Evolutionary conservation across 495 filamentous ascomycete species (phyloP).

Genomic region (Podospora didyma): DNA sequence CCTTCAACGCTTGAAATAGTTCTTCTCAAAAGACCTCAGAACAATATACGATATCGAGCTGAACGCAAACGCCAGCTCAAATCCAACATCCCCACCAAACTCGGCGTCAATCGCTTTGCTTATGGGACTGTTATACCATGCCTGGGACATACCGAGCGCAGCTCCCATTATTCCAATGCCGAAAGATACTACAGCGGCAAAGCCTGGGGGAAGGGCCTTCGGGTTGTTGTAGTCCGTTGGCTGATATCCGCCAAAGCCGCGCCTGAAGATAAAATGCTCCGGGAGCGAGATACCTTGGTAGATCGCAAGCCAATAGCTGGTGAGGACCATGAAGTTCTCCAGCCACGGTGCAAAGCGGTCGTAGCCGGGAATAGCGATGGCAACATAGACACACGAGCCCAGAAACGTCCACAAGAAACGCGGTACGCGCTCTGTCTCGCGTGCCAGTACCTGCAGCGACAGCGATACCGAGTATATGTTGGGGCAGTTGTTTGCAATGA

Average conservation of each 20-base stretch:
- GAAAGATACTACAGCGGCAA: conserved; percentile 66
- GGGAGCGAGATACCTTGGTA: conserved; percentile 68
- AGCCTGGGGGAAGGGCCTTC: conserved; percentile 61
- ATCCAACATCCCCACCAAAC: conserved; percentile 70
- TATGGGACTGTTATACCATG: conserved; percentile 72
- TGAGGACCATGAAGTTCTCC: conserved; percentile 75
- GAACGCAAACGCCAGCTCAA: conserved; percentile 65
- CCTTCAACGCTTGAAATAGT: conserved; percentile 43
- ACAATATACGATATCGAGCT: conserved; percentile 40
- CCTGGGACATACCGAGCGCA: conserved; percentile 71
- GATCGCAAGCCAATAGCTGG: conserved; percentile 82
- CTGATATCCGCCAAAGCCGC: conserved; percentile 59
- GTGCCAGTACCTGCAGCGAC: conserved; percentile 67
- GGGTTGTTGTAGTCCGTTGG: conserved; percentile 58
- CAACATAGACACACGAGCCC: conserved; percentile 65
- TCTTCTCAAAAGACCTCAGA: conserved; percentile 52
- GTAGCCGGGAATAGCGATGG: conserved; percentile 76
- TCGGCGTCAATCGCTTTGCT: conserved; percentile 56
- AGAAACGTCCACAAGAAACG: conserved; percentile 74
- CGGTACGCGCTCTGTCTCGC: conserved; percentile 62
- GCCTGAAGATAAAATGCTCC: conserved; percentile 77
- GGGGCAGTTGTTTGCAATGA: conserved; percentile 85
- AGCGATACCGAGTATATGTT: conserved; percentile 81
- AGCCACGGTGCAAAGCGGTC: conserved; percentile 65
- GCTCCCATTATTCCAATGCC: conserved; percentile 67